phyloP scores from a whole-genome alignment of 345 rosid species.

The Pistacia vera region DNA sequence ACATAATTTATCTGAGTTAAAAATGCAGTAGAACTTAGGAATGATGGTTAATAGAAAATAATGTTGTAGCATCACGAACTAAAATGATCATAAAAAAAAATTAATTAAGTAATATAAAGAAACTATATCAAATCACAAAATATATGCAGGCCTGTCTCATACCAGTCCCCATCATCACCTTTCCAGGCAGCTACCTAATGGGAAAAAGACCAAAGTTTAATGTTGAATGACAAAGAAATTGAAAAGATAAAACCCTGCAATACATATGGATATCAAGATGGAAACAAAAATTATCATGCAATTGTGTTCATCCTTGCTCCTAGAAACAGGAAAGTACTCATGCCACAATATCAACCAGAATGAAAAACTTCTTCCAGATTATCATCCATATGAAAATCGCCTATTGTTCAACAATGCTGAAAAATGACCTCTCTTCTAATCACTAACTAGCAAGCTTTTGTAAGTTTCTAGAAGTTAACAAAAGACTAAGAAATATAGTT shows the following conservation, averaged over 20 bases:
- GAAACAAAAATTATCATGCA: not conserved
- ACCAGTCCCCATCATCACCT: conserved; percentile 94
- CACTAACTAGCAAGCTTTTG: not conserved
- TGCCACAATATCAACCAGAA: not conserved
- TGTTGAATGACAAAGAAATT: not conserved
- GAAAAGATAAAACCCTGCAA: conserved; percentile 8
- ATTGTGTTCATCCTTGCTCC: not conserved
- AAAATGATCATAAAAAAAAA: too few species aligned
- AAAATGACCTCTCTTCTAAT: not conserved
- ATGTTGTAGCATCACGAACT: not conserved
- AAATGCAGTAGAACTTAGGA: not conserved
- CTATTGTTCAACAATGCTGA: not conserved
- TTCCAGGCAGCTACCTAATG: conserved; percentile 91
- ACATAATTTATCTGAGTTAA: conserved; percentile 74
- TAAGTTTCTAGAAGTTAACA: not conserved
- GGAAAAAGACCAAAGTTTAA: conserved; percentile 21
- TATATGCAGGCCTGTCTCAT: conserved; percentile 91
- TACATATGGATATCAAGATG: not conserved
- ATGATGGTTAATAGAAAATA: not conserved
- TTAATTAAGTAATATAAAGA: not conserved
- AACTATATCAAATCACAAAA: conserved; percentile 62
- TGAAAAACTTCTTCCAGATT: not conserved
- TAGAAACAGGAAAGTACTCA: not conserved
- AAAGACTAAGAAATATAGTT: not conserved
- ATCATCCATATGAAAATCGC: not conserved